Percentiles rank a stretch among this genome's conserved stretches.
Conservation (phyloP, 371 early-diverging fungal species). For the Mortierella sp. region DNA sequence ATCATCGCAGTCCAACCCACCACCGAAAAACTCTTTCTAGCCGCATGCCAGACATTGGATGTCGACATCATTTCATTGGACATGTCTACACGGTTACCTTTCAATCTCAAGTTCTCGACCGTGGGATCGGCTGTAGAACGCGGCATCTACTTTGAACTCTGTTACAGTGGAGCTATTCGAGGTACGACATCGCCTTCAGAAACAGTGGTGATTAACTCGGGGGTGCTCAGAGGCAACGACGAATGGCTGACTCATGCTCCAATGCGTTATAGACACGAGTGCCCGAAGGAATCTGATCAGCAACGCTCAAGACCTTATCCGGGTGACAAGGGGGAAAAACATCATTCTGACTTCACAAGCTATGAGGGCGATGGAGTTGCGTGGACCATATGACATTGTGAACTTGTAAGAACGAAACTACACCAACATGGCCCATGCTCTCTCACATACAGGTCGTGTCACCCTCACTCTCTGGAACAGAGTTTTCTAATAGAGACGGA, state of each 20-base stretch:
- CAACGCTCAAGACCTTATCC: constrained; percentile 80
- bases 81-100: constrained; percentile 76
- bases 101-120: constrained; percentile 74
- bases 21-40: constrained; percentile 79
- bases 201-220: neutral
- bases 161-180: constrained; percentile 78
- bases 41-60: constrained; percentile 81
- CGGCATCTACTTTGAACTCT: constrained; percentile 89
- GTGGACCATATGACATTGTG: constrained; percentile 86
- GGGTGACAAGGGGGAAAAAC: constrained; percentile 87
- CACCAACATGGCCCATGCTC: too few relatives aligned
- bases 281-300: constrained; percentile 74
- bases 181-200: constrained; percentile 55
- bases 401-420: constrained; percentile 69
- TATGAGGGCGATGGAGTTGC: constrained; percentile 77
- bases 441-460: too few relatives aligned
- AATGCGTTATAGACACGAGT: constrained; percentile 61
- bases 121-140: constrained; percentile 78
- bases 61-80: constrained; percentile 93
- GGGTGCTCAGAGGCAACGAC: neutral
- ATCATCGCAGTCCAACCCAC: constrained; percentile 87
- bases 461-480: too few relatives aligned
- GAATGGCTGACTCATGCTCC: too few relatives aligned
- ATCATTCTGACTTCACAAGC: constrained; percentile 90
- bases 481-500: too few relatives aligned